Conservation (phyloP, 2,329 filamentous ascomycete genomes). For the Teratosphaeria epicoccoides region DNA sequence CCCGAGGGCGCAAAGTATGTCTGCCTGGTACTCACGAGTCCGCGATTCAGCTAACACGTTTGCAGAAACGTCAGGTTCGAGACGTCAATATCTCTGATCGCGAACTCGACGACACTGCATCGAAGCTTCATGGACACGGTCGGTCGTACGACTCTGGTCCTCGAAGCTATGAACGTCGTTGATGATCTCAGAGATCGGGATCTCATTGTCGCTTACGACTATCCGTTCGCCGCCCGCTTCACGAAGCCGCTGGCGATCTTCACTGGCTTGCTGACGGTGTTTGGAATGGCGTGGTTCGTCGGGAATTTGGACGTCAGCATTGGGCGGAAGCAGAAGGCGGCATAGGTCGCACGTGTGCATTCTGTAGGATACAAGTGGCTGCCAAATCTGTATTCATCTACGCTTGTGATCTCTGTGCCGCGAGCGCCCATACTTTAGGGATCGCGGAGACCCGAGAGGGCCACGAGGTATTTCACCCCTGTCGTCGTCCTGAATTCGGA, state of each 20-base stretch:
- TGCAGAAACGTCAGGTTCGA: conserved; percentile 67
- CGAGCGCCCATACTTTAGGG: no score
- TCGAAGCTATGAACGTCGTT: conserved; percentile 76
- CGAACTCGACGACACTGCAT: conserved; percentile 53
- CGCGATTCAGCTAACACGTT: neutral
- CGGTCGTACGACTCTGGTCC: conserved; percentile 69
- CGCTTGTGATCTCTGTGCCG: no score
- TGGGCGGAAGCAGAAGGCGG: conserved; percentile 29
- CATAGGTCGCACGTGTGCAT: neutral
- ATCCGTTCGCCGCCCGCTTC: conserved; percentile 60
- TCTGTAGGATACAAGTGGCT: neutral
- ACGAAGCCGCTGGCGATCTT: conserved; percentile 83
- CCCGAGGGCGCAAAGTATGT: conserved; percentile 82
- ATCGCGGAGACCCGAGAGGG: no score
- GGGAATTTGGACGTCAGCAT: conserved; percentile 76
- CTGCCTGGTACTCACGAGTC: neutral
- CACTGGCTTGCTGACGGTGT: conserved; percentile 60
- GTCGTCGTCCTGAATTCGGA: no score
- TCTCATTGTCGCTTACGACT: conserved; percentile 79
- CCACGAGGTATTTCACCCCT: no score
- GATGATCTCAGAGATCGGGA: conserved; percentile 82
- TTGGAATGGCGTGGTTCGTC: conserved; percentile 62
- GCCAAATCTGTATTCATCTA: no score
- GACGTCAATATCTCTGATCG: conserved; percentile 61
- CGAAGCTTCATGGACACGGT: conserved; percentile 90